Conservation (phyloP, 2,329 filamentous ascomycete species). For the Metarhizium guizhouense region DNA sequence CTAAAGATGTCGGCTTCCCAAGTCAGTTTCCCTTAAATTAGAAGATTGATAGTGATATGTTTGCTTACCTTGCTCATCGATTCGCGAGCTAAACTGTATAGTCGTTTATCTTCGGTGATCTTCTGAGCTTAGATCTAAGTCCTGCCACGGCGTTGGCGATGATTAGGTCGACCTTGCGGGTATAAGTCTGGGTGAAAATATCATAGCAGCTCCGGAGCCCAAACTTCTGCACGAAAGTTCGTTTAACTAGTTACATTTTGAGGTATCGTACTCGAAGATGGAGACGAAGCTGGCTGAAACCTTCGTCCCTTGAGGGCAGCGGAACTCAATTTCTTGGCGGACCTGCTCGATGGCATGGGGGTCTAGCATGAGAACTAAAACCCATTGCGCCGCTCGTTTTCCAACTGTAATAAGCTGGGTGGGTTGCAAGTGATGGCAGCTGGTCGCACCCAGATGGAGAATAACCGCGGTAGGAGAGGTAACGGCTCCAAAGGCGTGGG, state of each 20-base stretch:
- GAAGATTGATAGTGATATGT: too few species aligned
- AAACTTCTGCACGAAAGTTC: constrained; percentile 44
- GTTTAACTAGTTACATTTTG: constrained; percentile 46
- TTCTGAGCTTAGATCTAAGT: constrained; percentile 63
- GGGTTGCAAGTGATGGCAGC: constrained; percentile 48
- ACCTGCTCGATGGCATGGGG: constrained; percentile 64
- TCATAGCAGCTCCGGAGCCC: constrained; percentile 41
- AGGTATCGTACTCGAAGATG: constrained; percentile 33
- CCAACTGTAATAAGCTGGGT: constrained; percentile 30
- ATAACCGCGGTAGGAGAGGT: constrained; percentile 73
- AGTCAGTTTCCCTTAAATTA: background rate
- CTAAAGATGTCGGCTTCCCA: constrained; percentile 11
- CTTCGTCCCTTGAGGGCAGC: constrained; percentile 60
- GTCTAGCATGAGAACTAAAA: constrained; percentile 56
- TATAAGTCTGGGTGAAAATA: constrained; percentile 59
- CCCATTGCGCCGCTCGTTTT: constrained; percentile 51
- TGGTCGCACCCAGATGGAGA: constrained; percentile 57
- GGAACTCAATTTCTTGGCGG: constrained; percentile 61
- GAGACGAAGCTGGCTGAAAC: constrained; percentile 62
- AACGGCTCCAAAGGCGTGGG: constrained; percentile 64
- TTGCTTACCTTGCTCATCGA: constrained; percentile 71
- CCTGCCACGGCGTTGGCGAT: constrained; percentile 74
- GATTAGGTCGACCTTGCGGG: constrained; percentile 72
- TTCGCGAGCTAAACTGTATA: constrained; percentile 47
- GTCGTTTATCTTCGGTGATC: constrained; percentile 63